Conservation (phyloP, 495 filamentous ascomycete species). For the Xylaria grammica region DNA sequence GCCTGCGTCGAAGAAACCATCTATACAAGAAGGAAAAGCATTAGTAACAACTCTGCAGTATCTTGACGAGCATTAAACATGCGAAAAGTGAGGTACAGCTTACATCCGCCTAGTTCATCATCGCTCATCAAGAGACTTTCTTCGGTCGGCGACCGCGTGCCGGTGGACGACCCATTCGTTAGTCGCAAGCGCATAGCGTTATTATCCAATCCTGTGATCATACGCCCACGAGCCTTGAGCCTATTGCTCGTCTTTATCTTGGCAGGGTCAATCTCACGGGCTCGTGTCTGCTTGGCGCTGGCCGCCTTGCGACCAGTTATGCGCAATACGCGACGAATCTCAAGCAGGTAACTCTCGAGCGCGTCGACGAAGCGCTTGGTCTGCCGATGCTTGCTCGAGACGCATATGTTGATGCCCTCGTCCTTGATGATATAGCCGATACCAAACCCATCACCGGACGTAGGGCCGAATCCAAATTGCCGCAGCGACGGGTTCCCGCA, state of each 20-base stretch:
- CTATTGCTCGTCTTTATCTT: conserved; percentile 35
- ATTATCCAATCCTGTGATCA: conserved; percentile 53
- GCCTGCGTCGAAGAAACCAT: conserved; percentile 95
- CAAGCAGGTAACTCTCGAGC: conserved; percentile 85
- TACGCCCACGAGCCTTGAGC: conserved; percentile 61
- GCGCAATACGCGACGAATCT: conserved; percentile 83
- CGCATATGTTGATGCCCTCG: conserved; percentile 89
- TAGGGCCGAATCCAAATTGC: conserved; percentile 96
- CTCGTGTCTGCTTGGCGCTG: conserved; percentile 40
- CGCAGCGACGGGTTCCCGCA: conserved; percentile 97
- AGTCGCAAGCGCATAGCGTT: conserved; percentile 46
- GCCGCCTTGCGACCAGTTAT: conserved; percentile 61
- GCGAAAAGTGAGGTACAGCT: conserved; percentile 46
- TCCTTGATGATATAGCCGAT: conserved; percentile 99
- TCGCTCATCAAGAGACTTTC: conserved; percentile 71
- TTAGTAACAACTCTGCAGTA: conserved; percentile 18
- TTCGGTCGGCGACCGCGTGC: conserved; percentile 57
- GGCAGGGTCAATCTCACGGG: conserved; percentile 49
- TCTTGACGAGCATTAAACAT: conserved; percentile 5
- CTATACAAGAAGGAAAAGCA: conserved; percentile 53
- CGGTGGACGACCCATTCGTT: conserved; percentile 45
- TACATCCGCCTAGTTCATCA: conserved; percentile 91
- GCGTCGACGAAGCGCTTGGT: conserved; percentile 89
- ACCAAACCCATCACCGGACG: conserved; percentile 92
- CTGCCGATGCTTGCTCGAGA: conserved; percentile 88